Evolutionary conservation across 257 asterid species (phyloP).

Genomic region (Solanum commersonii): DNA sequence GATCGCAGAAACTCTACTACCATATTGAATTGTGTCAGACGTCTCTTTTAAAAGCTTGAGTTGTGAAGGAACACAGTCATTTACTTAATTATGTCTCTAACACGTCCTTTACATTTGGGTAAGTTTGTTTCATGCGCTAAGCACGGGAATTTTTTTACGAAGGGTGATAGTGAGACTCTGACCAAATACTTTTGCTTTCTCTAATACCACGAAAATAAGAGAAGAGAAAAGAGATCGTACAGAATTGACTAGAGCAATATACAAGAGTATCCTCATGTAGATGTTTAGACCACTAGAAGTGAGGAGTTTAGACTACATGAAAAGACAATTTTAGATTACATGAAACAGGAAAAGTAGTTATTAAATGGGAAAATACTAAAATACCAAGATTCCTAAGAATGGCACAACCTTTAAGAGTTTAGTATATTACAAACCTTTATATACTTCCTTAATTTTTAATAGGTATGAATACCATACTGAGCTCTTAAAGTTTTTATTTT

Average conservation of each 20-base stretch:
- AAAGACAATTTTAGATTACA: not conserved
- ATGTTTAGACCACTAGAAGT: not conserved
- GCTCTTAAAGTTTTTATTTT: not conserved
- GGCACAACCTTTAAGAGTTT: not conserved
- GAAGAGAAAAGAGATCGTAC: not conserved
- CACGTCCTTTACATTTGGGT: not conserved
- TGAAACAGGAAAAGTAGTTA: not conserved
- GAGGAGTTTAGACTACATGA: not conserved
- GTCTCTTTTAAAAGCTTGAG: not conserved
- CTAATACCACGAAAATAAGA: not conserved
- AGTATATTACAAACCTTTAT: not conserved
- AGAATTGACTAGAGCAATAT: not conserved
- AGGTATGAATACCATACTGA: not conserved
- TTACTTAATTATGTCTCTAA: not conserved
- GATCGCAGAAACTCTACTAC: not conserved
- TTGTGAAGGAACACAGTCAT: not conserved
- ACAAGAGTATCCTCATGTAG: not conserved
- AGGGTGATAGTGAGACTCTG: not conserved
- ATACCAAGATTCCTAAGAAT: not conserved
- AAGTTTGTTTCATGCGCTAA: not conserved
- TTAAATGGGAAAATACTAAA: not conserved
- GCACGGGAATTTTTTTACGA: not conserved
- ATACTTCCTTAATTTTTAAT: not conserved
- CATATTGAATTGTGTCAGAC: not conserved
- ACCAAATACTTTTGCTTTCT: not conserved